These are phyloP conservation scores for Raffaelea ambrosiae DNA, from an alignment of 2,329 filamentous ascomycete species.

Conservation along the genomic window DNA sequence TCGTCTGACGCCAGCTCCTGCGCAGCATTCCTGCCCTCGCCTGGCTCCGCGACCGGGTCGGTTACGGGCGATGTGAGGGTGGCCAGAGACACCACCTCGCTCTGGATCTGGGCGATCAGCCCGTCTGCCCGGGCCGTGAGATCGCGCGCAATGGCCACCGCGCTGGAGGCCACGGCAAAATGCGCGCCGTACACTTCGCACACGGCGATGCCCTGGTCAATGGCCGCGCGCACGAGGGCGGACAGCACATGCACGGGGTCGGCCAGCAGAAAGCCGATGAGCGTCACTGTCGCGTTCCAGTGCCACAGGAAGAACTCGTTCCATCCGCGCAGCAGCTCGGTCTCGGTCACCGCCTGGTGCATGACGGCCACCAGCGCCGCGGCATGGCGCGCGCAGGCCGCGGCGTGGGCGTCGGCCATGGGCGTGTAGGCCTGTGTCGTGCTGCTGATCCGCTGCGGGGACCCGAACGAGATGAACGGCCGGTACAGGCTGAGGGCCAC, in stretches of 20 bases:
- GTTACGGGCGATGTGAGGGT: too few relatives aligned
- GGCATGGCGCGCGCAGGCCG: slow-evolving; percentile 23
- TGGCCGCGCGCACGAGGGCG: slow-evolving; percentile 20
- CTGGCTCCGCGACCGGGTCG: background rate
- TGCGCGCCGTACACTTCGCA: slow-evolving; percentile 26
- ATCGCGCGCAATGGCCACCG: slow-evolving; percentile 21
- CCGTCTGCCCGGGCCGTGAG: slow-evolving; percentile 1
- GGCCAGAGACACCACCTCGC: background rate
- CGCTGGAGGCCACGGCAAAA: slow-evolving; percentile 23
- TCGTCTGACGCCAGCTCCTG: too few relatives aligned
- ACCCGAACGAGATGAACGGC: slow-evolving; percentile 30
- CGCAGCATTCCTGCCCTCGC: background rate
- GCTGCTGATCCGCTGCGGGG: background rate
- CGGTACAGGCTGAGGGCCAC: slow-evolving; percentile 27
- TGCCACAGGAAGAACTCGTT: slow-evolving; percentile 31
- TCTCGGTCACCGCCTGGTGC: slow-evolving; percentile 23
- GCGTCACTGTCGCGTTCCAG: slow-evolving; percentile 30
- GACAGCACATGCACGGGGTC: slow-evolving; percentile 22
- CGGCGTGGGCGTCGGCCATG: slow-evolving; percentile 18
- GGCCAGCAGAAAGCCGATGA: slow-evolving; percentile 31
- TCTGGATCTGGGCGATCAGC: background rate
- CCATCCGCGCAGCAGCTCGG: slow-evolving; percentile 26
- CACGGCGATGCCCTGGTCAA: slow-evolving; percentile 24
- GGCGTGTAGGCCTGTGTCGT: slow-evolving; percentile 3
- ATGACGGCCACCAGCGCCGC: slow-evolving; percentile 26